Percentiles rank a stretch among this genome's conserved stretches.
Evolutionary conservation across 2,329 filamentous ascomycete genomes (phyloP).

Genomic region (Coleophoma crateriformis): DNA sequence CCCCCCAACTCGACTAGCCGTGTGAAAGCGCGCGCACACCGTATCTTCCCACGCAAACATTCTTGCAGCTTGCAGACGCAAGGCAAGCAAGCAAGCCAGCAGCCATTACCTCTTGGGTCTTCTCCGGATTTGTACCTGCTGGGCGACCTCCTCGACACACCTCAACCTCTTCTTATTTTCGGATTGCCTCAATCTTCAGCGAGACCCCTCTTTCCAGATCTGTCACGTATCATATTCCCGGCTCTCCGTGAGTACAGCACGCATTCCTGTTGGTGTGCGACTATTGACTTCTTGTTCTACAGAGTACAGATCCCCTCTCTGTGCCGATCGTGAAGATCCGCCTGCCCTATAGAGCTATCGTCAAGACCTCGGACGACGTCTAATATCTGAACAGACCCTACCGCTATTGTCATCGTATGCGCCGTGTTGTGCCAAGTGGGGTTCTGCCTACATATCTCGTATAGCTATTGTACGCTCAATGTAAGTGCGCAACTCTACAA

Average conservation of each 20-base stretch:
- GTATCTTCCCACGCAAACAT: not conserved
- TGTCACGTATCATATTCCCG: too few species aligned
- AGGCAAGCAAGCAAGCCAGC: not conserved
- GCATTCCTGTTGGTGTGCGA: not conserved
- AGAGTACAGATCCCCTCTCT: not conserved
- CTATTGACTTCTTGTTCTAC: slow-evolving; percentile 1
- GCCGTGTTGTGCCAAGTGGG: not conserved
- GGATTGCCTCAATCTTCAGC: too few species aligned
- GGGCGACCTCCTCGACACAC: too few species aligned
- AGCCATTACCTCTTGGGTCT: too few species aligned
- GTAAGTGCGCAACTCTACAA: not conserved
- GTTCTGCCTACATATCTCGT: too few species aligned
- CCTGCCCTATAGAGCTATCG: not conserved
- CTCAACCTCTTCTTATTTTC: too few species aligned
- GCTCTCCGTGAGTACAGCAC: too few species aligned
- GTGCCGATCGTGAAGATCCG: not conserved
- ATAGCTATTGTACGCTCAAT: not conserved
- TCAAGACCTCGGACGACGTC: too few species aligned
- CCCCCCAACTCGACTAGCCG: not conserved
- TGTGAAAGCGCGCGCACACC: not conserved
- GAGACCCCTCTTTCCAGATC: too few species aligned
- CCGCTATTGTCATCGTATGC: not conserved
- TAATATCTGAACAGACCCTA: too few species aligned
- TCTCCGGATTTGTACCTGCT: too few species aligned
- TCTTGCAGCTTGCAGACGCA: not conserved